Evolutionary conservation across 139 green algal genomes (phyloP).

Genomic region (Chlorella sorokiniana): DNA sequence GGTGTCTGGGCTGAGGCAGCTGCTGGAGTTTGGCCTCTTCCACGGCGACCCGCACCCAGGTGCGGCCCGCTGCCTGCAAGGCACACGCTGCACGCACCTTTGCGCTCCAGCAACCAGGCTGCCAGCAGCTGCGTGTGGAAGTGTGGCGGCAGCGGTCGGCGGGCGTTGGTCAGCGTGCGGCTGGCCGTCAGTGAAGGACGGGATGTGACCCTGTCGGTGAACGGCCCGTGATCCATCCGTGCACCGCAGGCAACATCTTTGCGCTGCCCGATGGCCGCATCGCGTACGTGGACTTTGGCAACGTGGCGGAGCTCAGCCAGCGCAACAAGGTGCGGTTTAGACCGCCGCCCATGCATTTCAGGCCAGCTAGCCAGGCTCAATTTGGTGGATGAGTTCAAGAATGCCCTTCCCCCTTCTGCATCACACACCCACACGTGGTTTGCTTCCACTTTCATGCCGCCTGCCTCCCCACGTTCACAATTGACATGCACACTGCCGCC

Average conservation of each 20-base stretch:
- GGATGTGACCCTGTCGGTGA: too few species aligned
- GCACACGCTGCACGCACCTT: background rate
- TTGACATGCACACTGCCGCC: background rate
- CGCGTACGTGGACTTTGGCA: slow-evolving; percentile 99
- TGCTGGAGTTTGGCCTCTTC: slow-evolving; percentile 99
- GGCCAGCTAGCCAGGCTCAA: background rate
- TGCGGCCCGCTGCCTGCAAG: background rate
- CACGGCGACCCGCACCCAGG: slow-evolving; percentile 80
- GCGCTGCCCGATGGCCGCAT: slow-evolving; percentile 96
- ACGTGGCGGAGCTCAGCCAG: slow-evolving; percentile 91
- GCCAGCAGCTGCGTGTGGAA: background rate
- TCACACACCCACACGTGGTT: too few species aligned
- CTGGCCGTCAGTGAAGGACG: too few species aligned
- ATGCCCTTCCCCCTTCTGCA: too few species aligned
- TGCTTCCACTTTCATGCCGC: background rate
- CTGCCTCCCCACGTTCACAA: background rate
- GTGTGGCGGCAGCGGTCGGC: too few species aligned
- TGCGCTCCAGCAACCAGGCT: background rate
- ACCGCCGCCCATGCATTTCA: background rate
- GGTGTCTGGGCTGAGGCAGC: slow-evolving; percentile 91
- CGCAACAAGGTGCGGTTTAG: slow-evolving; percentile 1
- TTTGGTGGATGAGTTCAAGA: too few species aligned
- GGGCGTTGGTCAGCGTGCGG: too few species aligned
- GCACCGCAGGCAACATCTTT: slow-evolving; percentile 90
- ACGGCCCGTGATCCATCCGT: background rate